Base-by-base conservation (phyloP, 208 protist species). In the Crithidia expoeki region DNA sequence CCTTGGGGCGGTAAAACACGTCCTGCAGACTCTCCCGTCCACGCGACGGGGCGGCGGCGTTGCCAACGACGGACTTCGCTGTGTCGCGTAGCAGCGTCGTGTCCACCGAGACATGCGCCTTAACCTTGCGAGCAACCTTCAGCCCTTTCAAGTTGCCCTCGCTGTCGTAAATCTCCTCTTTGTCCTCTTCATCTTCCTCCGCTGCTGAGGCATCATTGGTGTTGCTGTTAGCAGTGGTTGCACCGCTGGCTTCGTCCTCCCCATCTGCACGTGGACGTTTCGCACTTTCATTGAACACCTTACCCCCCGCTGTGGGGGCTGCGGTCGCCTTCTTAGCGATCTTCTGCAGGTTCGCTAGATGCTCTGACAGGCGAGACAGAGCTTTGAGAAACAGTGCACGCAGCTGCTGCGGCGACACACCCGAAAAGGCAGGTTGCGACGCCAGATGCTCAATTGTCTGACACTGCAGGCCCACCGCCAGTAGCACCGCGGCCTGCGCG, bases 401-500 rank as follows among this genome's bases (percentile, higher is more conserved):
- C 33, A 97, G 89, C 77, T 97, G 93, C 72, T 94, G 90, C 50
- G 63, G 16, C 21, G 85, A 68, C 21, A 95, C 84, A 0, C 80
- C 82, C 0, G 69, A 50, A 61, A 97, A 97, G 17, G 82, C 76
- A 1, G 74, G 25, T 57, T 94, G 89, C 17, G 72, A 14, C 2
- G 68, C 55, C n/a, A 95, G 68, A 58, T 92, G 36, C 30, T 97
- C 89, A 14, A 95, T 46, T 3, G 86, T 94, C 30, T 76, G 72
- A 71, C 90, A 94, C 81, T 97, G 98, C 44, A 99, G 85, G 0
- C 98, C 98, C 0, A 99, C 73, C 2, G 81, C 96, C 7, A 99
- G 76, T 38, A 99, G 76, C 50, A 99, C 96, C 0, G 96, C 96
- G 0, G 89, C 83, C 82, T 99, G 97, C 2, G 92, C 81, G 63